Conservation (phyloP, 192 early-diverging fungal species). For the Coemansia sp. region DNA sequence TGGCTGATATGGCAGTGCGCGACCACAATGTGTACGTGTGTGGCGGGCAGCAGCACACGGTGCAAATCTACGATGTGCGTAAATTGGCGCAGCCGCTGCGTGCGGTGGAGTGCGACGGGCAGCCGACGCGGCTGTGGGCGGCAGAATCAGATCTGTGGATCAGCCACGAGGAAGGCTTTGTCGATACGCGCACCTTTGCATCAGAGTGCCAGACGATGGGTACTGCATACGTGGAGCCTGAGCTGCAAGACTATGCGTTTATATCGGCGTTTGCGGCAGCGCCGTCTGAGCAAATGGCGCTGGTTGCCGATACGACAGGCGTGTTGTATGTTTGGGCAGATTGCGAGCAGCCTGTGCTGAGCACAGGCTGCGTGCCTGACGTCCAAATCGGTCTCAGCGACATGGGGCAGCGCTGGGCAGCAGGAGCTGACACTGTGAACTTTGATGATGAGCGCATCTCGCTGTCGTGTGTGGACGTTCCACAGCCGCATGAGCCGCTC, state of each 20-base stretch:
- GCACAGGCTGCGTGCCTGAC: slow-evolving; percentile 25
- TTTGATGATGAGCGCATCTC: slow-evolving; percentile 57
- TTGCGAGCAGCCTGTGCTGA: slow-evolving; percentile 64
- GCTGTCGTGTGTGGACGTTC: slow-evolving; percentile 75
- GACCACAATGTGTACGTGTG: slow-evolving; percentile 20
- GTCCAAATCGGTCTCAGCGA: neutral
- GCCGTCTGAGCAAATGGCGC: slow-evolving; percentile 71
- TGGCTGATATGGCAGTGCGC: slow-evolving; percentile 16
- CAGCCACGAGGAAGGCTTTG: slow-evolving; percentile 28
- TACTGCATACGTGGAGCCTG: slow-evolving; percentile 19
- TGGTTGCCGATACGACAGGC: slow-evolving; percentile 76
- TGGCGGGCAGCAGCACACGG: slow-evolving; percentile 14
- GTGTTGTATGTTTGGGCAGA: slow-evolving; percentile 78
- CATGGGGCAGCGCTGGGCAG: neutral
- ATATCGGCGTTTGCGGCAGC: slow-evolving; percentile 78
- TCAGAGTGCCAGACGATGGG: neutral
- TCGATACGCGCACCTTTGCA: slow-evolving; percentile 18
- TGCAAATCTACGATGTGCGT: slow-evolving; percentile 38
- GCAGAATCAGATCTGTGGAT: slow-evolving; percentile 21
- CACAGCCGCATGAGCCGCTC: slow-evolving; percentile 59
- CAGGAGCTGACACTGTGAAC: neutral
- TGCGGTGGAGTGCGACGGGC: slow-evolving; percentile 16
- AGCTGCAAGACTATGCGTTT: slow-evolving; percentile 59
- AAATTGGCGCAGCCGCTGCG: slow-evolving; percentile 15
- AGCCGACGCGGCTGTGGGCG: slow-evolving; percentile 53